Conservation (phyloP, 1,139 yeast species). For the Taphrina deformans region DNA sequence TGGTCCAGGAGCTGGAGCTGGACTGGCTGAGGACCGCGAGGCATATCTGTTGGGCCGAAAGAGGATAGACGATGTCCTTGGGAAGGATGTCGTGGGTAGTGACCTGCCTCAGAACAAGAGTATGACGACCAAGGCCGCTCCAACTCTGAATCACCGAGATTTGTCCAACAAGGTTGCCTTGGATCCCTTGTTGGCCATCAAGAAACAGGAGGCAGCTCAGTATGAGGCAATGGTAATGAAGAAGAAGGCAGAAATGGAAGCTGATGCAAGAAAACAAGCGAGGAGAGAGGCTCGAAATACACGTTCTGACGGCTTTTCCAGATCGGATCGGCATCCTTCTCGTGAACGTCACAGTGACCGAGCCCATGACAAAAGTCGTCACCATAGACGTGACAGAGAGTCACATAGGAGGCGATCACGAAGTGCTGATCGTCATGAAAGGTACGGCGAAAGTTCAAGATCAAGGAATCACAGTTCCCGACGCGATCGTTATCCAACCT, state of each 20-base stretch:
- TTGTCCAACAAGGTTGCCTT: slow-evolving; percentile 46
- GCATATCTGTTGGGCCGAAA: slow-evolving; percentile 56
- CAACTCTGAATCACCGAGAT: slow-evolving; percentile 41
- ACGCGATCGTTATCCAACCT: slow-evolving; percentile 1
- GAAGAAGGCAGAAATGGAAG: slow-evolving; percentile 37
- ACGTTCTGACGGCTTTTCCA: not conserved
- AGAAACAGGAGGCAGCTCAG: slow-evolving; percentile 48
- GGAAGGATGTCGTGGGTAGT: slow-evolving; percentile 37
- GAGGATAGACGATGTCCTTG: slow-evolving; percentile 48
- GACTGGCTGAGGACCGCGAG: slow-evolving; percentile 46
- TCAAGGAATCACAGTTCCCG: not conserved
- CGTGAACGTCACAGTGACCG: not conserved
- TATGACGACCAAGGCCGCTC: slow-evolving; percentile 33
- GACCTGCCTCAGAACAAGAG: slow-evolving; percentile 41
- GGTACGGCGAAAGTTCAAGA: not conserved
- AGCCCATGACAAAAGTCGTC: not conserved
- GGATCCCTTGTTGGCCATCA: slow-evolving; percentile 60
- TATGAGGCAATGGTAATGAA: slow-evolving; percentile 36
- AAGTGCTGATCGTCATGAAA: not conserved
- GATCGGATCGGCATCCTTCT: not conserved
- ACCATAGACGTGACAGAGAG: not conserved
- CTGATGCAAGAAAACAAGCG: slow-evolving; percentile 34
- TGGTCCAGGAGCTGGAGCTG: slow-evolving; percentile 44
- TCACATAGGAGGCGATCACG: not conserved
- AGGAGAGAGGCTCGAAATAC: slow-evolving; percentile 2